Conservation (phyloP, 2,329 filamentous ascomycete genomes). For the Penicillium occitanis region DNA sequence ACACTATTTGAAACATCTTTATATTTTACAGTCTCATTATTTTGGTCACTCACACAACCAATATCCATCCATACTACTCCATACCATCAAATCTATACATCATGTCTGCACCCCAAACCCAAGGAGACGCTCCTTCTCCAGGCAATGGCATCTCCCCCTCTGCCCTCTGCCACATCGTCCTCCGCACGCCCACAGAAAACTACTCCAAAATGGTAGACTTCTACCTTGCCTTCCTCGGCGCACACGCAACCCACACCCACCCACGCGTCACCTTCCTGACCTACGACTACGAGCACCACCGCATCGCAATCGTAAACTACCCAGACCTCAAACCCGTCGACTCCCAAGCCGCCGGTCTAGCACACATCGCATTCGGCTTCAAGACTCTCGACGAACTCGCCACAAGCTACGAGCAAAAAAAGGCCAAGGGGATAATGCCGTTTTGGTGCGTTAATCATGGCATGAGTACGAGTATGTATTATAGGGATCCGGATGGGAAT, state of each 20-base stretch:
- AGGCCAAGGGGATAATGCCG: background rate
- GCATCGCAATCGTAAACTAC: background rate
- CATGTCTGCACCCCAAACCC: background rate
- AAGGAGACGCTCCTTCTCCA: background rate
- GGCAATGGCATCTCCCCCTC: background rate
- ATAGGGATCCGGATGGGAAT: constrained; percentile 53
- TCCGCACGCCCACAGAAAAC: background rate
- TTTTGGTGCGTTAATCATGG: constrained; percentile 50
- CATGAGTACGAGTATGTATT: constrained; percentile 50
- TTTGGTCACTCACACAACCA: background rate
- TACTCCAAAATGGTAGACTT: background rate
- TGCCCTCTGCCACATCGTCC: background rate
- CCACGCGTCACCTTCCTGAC: background rate
- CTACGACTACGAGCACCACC: constrained; percentile 1
- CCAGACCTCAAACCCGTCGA: background rate
- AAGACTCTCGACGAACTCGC: background rate
- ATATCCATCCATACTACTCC: background rate
- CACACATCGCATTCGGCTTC: background rate
- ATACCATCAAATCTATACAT: background rate
- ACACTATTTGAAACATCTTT: background rate
- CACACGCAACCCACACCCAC: background rate
- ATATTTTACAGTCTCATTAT: background rate
- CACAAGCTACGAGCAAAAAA: background rate
- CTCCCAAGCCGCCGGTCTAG: background rate
- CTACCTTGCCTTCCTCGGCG: background rate